Base-by-base conservation (phyloP, 257 asterid genomes). In the Salvia hispanica region DNA sequence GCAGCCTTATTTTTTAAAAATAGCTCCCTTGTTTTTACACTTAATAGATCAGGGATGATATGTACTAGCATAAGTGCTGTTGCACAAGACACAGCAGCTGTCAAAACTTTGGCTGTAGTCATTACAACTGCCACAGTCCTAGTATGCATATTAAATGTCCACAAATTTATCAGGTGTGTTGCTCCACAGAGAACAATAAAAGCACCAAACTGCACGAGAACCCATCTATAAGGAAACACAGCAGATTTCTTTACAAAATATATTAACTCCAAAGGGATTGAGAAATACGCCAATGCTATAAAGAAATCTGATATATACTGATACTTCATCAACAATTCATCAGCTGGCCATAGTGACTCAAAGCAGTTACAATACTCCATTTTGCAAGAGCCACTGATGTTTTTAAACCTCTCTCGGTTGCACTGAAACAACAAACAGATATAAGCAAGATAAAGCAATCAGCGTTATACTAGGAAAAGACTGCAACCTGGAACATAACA, bases 151-250 rank as follows among this genome's bases (percentile, higher is more conserved):
- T 76, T 81, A 59, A 89, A 87, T 8, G 99, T 94, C 99, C 99
- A 94, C 51, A 94, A 74, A 74, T 84, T 94, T 51, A 94, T 94
- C 47, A 94, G 82, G 77, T 94, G 99, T 18, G 99, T 94, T 8
- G 97, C 96, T 21, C 99, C 99, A 75, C 99, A 94, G 28, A 94
- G 97, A 77, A 94, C 95, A 60, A 94, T 94, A 70, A 94, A 94
- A 28, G 99, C 99, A 72, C 99, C 99, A 58, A 94, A 94, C 86
- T 94, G 99, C 72, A 94, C 95, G 39, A 94, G 96, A 76, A 94
- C 99, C 99, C 99, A 94, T 83, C 89, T 80, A 67, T 94, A 94
- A 0, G 99, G 99, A 70, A 94, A 94, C 58, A 91, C 96, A 0
- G 97, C 97, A 50, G 99, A 94, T 83, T 88, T 94, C 75, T 94